These are phyloP conservation scores for Cyberlindnera euphorbiae DNA, from an alignment of 805 yeast genomes.

Conservation along the genomic window DNA sequence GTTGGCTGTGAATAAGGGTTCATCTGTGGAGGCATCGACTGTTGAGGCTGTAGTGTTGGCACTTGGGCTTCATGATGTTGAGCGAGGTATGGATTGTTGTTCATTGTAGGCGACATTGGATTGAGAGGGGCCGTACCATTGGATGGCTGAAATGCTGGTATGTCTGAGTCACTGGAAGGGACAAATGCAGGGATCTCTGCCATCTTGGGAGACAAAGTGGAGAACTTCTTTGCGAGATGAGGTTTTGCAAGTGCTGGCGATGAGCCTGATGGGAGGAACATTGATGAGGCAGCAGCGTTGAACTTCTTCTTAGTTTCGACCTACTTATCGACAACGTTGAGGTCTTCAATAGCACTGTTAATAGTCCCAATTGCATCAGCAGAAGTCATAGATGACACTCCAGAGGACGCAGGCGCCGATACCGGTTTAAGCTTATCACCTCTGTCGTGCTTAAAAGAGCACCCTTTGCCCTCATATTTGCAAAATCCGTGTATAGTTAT, in stretches of 20 bases:
- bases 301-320: slow-evolving; percentile 34
- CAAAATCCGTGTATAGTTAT: slow-evolving; percentile 84
- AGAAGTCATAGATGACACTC: slow-evolving; percentile 1
- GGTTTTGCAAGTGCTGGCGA: slow-evolving; percentile 19
- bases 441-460: slow-evolving; percentile 69
- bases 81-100: too few relatives aligned
- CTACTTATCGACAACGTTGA: neutral
- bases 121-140: slow-evolving; percentile 4
- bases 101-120: slow-evolving; percentile 5
- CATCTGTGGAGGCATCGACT: slow-evolving; percentile 3
- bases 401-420: slow-evolving; percentile 8
- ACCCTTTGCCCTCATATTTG: slow-evolving; percentile 82
- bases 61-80: slow-evolving; percentile 1
- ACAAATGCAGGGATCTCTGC: slow-evolving; percentile 29
- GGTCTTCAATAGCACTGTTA: slow-evolving; percentile 2
- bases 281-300: slow-evolving; percentile 42
- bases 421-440: slow-evolving; percentile 19
- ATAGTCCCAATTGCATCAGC: slow-evolving; percentile 1
- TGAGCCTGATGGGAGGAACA: slow-evolving; percentile 6
- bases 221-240: slow-evolving; percentile 20
- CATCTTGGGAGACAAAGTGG: slow-evolving; percentile 35
- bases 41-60: slow-evolving; percentile 1
- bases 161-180: slow-evolving; percentile 21
- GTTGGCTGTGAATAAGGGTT: slow-evolving; percentile 19
- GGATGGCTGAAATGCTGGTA: slow-evolving; percentile 31